Base-by-base conservation (phyloP, 257 asterid species). In the Fraxinus anomala region DNA sequence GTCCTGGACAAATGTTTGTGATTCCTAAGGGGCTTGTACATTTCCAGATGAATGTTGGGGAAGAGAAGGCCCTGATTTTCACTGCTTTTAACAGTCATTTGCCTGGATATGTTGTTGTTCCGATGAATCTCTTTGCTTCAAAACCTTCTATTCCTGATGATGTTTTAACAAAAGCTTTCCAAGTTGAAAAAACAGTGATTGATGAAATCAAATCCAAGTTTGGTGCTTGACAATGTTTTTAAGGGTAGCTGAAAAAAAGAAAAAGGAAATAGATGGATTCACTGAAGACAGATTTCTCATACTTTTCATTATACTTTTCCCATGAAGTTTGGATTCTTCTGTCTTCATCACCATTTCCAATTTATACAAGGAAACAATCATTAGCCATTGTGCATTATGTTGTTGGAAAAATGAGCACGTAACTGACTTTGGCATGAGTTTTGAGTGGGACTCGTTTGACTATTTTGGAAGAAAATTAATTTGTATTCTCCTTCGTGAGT, bases 51-150 rank as follows among this genome's bases (percentile, higher is more conserved):
- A 92, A 92, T 67, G 76, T 87, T 54, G 96, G 96, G 2, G n/a
- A 82, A 30, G 87, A 59, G 12, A 83, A 83, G 68, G 94, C 91
- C 5, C 54, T 76, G 31, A 49, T 88, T 16, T 77, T 80, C 33
- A 84, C 92, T 6, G 89, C 92, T 40, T 92, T 92, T 70, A 89
- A 90, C 73, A 89, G 96, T 82, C 96, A 90, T 8, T 73, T 86
- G 69, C 94, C 94, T 1, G 91, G 94, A 0, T 37, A 78, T 6
- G 85, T 76, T 23, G 1, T 80, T 5, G 78, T 76, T 11, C 71
- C 86, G 0, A 1, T 23, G 4, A 87, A 80, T 66, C 84, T 92
- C 16, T 92, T 92, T 63, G 86, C 77, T 33, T 83, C 94, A 0
- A 76, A 65, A 7, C 93, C 96, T 74, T 59, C 91, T 11, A 81